phyloP scores from a whole-genome alignment of 75 land plant genomes.

The Picea glauca region DNA sequence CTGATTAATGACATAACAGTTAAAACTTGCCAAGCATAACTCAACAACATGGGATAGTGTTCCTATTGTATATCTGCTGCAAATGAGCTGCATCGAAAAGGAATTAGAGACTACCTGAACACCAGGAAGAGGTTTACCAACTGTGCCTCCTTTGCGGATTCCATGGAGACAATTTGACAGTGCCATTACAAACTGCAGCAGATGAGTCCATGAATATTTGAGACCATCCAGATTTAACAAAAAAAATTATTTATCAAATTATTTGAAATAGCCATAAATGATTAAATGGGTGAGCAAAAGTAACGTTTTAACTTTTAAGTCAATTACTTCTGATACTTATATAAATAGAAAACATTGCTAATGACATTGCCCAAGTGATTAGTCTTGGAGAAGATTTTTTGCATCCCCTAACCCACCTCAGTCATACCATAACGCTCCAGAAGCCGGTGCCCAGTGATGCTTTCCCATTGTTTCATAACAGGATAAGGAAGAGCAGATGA shows the following conservation, averaged over 20 bases:
- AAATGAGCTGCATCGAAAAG: background rate
- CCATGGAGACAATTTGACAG: slow-evolving; percentile 91
- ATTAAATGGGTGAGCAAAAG: background rate
- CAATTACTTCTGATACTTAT: background rate
- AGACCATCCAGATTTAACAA: background rate
- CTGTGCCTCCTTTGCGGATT: slow-evolving; percentile 81
- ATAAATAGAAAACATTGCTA: background rate
- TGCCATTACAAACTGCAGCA: slow-evolving; percentile 91
- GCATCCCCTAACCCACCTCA: slow-evolving; percentile 54
- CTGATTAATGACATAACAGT: background rate
- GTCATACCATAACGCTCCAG: slow-evolving; percentile 99
- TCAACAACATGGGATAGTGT: background rate
- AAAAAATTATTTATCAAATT: background rate
- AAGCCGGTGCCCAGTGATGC: slow-evolving; percentile 85
- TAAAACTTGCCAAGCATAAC: background rate
- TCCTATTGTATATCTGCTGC: background rate
- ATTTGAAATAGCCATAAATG: background rate
- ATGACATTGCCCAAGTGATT: background rate
- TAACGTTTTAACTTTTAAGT: background rate
- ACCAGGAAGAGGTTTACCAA: slow-evolving; percentile 94
- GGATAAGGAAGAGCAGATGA: slow-evolving; percentile 98
- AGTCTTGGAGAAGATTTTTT: background rate
- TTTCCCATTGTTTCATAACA: slow-evolving; percentile 91
- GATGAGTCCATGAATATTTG: background rate
- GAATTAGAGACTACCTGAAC: slow-evolving; percentile 58